phyloP scores from a whole-genome alignment of 306 rosid genomes.

The Rubus idaeus region DNA sequence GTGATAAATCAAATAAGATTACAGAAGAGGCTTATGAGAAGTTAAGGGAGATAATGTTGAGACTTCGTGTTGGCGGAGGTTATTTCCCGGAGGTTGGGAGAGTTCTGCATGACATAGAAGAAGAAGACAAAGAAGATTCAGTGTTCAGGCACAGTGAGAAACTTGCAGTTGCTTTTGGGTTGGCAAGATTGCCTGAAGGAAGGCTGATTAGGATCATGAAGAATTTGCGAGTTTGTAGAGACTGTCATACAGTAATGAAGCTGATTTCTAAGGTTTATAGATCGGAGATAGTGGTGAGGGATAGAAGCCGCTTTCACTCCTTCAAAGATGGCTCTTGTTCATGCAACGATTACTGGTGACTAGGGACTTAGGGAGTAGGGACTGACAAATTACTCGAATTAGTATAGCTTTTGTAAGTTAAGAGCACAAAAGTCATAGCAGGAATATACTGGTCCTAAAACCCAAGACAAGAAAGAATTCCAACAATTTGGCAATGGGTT shows the following conservation, averaged over 20 bases:
- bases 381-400: background rate
- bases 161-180: slow-evolving; percentile 84
- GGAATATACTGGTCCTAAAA: background rate
- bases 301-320: slow-evolving; percentile 85
- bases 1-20: slow-evolving; percentile 54
- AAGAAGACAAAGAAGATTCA: slow-evolving; percentile 78
- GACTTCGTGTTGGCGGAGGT: slow-evolving; percentile 56
- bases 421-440: background rate
- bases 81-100: slow-evolving; percentile 58
- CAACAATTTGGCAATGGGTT: background rate
- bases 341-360: slow-evolving; percentile 78
- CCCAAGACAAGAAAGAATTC: background rate
- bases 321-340: slow-evolving; percentile 71
- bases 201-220: slow-evolving; percentile 65
- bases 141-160: slow-evolving; percentile 81
- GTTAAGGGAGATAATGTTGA: slow-evolving; percentile 62
- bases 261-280: slow-evolving; percentile 65
- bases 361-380: background rate
- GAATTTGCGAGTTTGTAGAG: slow-evolving; percentile 76
- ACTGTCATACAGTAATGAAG: slow-evolving; percentile 83
- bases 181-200: slow-evolving; percentile 55
- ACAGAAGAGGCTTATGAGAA: slow-evolving; percentile 66
- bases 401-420: background rate
- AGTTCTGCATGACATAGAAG: slow-evolving; percentile 82
- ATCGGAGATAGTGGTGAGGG: slow-evolving; percentile 69